Conservation (phyloP, 148 eudicot species). For the Fagopyrum esculentum region DNA sequence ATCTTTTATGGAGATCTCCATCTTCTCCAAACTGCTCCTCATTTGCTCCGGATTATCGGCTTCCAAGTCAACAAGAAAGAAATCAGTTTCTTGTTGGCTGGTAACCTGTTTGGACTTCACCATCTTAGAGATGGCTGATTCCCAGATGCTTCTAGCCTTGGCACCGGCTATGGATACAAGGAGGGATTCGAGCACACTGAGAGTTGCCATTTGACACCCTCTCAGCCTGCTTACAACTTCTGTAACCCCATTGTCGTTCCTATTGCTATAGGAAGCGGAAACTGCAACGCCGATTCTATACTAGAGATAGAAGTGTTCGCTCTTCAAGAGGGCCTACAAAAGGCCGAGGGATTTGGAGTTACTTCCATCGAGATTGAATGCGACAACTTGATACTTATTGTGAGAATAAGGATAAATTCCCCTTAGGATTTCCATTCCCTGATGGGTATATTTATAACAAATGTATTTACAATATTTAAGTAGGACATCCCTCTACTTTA, state of each 20-base stretch:
- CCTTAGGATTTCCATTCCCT: too few species aligned
- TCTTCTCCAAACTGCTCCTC: not conserved
- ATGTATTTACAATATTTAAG: too few species aligned
- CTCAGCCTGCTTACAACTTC: not conserved
- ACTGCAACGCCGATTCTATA: too few species aligned
- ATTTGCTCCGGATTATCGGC: not conserved
- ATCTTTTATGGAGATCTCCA: not conserved
- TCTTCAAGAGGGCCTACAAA: too few species aligned
- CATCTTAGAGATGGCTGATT: not conserved
- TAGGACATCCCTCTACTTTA: too few species aligned
- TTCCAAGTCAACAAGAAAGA: not conserved
- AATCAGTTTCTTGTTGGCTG: not conserved
- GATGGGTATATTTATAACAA: too few species aligned
- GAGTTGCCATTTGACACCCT: not conserved
- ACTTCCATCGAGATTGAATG: too few species aligned
- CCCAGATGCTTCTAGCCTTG: not conserved
- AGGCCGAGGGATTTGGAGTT: too few species aligned
- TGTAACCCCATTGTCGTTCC: not conserved
- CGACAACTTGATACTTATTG: too few species aligned
- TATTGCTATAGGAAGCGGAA: too few species aligned
- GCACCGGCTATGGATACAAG: slow-evolving; percentile 1
- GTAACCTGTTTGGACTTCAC: not conserved
- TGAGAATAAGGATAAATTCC: too few species aligned
- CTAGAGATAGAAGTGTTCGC: too few species aligned
- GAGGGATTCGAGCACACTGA: not conserved